Conservation (phyloP, 1,139 yeast genomes). For the Protomyces inouyei region DNA sequence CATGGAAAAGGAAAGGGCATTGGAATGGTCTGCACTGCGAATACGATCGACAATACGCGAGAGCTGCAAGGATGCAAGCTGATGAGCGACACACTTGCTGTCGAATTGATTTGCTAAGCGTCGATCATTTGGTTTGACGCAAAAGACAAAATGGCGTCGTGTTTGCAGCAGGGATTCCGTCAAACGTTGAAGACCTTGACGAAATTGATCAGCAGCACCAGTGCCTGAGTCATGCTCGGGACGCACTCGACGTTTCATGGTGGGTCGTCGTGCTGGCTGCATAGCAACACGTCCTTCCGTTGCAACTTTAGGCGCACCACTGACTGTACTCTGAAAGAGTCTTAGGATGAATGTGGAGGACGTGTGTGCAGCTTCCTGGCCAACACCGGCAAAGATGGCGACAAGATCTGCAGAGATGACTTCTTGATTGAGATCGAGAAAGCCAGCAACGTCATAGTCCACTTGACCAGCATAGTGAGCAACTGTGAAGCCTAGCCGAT, state of each 20-base stretch:
- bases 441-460: slow-evolving; percentile 39
- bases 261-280: slow-evolving; percentile 35
- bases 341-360: slow-evolving; percentile 42
- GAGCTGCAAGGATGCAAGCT: slow-evolving; percentile 43
- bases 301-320: slow-evolving; percentile 34
- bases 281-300: slow-evolving; percentile 39
- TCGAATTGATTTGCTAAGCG: slow-evolving; percentile 42
- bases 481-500: slow-evolving; percentile 37
- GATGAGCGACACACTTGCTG: slow-evolving; percentile 45
- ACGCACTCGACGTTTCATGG: slow-evolving; percentile 41
- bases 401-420: slow-evolving; percentile 44
- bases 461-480: slow-evolving; percentile 45
- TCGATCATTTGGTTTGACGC: slow-evolving; percentile 45
- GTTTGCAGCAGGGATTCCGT: slow-evolving; percentile 42
- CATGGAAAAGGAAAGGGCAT: slow-evolving; percentile 40
- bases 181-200: slow-evolving; percentile 40
- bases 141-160: slow-evolving; percentile 44
- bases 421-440: slow-evolving; percentile 41
- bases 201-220: slow-evolving; percentile 41
- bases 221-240: slow-evolving; percentile 35
- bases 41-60: slow-evolving; percentile 44
- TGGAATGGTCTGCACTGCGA: slow-evolving; percentile 41
- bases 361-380: slow-evolving; percentile 36
- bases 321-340: slow-evolving; percentile 35
- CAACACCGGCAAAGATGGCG: slow-evolving; percentile 36